phyloP scores from a whole-genome alignment of 768 basidiomycete genomes.

The Termitomyces sp. region DNA sequence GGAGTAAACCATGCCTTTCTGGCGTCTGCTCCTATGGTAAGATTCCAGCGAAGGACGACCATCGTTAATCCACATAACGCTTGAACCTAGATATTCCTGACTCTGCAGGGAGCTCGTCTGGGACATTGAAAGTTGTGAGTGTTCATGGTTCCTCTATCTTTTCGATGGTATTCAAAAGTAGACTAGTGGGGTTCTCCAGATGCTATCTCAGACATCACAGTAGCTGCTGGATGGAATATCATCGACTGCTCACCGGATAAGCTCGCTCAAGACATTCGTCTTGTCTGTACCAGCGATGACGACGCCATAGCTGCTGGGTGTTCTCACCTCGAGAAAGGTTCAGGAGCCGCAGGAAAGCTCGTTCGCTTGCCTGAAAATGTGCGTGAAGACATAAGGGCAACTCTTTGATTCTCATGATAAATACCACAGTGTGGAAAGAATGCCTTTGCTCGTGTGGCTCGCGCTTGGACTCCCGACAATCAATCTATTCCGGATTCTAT shows the following conservation, averaged over 20 bases:
- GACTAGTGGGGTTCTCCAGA: slow-evolving; percentile 29
- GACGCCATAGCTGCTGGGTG: slow-evolving; percentile 25
- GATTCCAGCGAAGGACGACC: background rate
- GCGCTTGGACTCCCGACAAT: slow-evolving; percentile 33
- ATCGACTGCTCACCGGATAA: slow-evolving; percentile 36
- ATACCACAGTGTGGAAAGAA: slow-evolving; percentile 29
- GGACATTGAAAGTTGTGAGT: slow-evolving; percentile 34
- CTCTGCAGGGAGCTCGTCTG: slow-evolving; percentile 25
- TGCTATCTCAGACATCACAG: slow-evolving; percentile 37
- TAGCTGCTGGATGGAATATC: slow-evolving; percentile 50
- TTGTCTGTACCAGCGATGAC: slow-evolving; percentile 34
- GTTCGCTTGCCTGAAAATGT: slow-evolving; percentile 46
- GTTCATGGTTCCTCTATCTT: background rate
- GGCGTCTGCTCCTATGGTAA: slow-evolving; percentile 35
- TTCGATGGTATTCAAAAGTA: background rate
- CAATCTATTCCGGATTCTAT: slow-evolving; percentile 33
- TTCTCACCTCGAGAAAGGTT: slow-evolving; percentile 30
- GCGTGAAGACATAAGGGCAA: background rate
- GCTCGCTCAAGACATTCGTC: slow-evolving; percentile 38
- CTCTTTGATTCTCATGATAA: background rate
- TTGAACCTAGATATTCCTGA: slow-evolving; percentile 22
- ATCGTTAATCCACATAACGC: background rate
- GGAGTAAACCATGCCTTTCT: slow-evolving; percentile 31
- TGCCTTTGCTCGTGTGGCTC: slow-evolving; percentile 36
- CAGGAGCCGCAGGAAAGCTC: slow-evolving; percentile 40